Evolutionary conservation across 768 basidiomycete genomes (phyloP), one percentile per base, ranked within the genome.

Genomic region (Gelatoporia subvermispora): DNA sequence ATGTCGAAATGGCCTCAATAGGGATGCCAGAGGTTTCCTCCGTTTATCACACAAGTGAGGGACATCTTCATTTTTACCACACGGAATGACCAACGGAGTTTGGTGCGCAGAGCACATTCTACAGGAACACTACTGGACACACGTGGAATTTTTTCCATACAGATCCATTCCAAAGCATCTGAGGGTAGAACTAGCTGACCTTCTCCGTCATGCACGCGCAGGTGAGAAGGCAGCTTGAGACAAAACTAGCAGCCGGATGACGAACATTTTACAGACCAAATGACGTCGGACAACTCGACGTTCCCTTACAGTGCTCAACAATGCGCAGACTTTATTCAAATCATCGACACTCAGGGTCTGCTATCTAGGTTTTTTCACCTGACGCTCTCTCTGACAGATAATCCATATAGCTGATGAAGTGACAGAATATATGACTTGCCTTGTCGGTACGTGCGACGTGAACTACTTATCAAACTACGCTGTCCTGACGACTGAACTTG

Each of bases 41-140:
- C 1, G 16, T 39, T 4, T 36, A 21, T 8, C 51, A 58, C 21
- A 24, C 49, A 45, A 48, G 57, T 58, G 35, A 41, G 41, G 8
- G n/a, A 5, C 4, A 21, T 36, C 34, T 18, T 8, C 7, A 15
- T 28, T 5, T 43, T 31, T 13, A 5, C 7, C 13, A 5, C 7
- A 13, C 28, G 5, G 5, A 31, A 31, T 31, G 13, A 31, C 28
- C 28, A 13, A 36, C 3, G 21, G 17, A 43, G 10, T 9, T 31
- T 8, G 13, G 13, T 17, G 16, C 8, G 20, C 34, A 61, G 60
- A 41, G 25, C 45, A 45, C 21, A 18, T 44, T 7, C 40, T 61
- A 10, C 53, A 58, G 34, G 55, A 59, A 43, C 62, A 63, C 42
- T 65, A 63, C 35, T 65, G 64, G 62, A 57, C 31, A 2, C 64